Evolutionary conservation across 805 yeast species (phyloP), one percentile per base, ranked within the genome.

Genomic region (Sporopachydermia quercuum): DNA sequence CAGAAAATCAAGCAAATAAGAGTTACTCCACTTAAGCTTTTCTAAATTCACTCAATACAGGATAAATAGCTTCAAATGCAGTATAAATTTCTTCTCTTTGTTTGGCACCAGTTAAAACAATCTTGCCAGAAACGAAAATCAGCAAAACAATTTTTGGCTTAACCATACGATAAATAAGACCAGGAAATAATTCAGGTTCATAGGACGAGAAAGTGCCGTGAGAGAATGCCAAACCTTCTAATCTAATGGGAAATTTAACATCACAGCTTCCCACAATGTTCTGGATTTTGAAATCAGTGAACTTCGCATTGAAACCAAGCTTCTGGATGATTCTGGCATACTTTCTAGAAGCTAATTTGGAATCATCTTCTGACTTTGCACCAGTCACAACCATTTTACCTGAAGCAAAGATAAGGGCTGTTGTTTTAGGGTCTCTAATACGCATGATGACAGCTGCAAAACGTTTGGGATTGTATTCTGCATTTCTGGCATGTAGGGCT

Each of bases 341-440:
- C 59, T 91, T 91, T 64, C 98, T 76, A 15, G 96, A 85, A 1
- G 98, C 98, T 48, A 91, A 70, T 60, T 91, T 91, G n/a, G 96
- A 85, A 57, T 91, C 97, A 57, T 91, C 97, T 60, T 91, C 98
- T 30, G 94, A 81, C 61, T 91, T 91, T 16, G 98, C 98, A 73
- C 98, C 98, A 19, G 97, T 91, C 13, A 91, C 98, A 49, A 91
- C 98, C 98, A 91, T 91, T 61, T 91, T 91, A 54, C 98, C 98
- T 2, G 96, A 86, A 1, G 98, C 98, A 60, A 91, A 91, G 48
- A 91, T 91, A 49, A 91, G 69, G 0, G 98, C 97, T 2, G 98
- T 91, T 1, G 98, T 91, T 60, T 91, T 91, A 14, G 98, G 98
- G 59, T 91, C 98, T 62, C 98, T 76, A 51, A 91, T 91, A 70